Evolutionary conservation across 148 eudicot genomes (phyloP).

Genomic region (Rhododendron vialii): DNA sequence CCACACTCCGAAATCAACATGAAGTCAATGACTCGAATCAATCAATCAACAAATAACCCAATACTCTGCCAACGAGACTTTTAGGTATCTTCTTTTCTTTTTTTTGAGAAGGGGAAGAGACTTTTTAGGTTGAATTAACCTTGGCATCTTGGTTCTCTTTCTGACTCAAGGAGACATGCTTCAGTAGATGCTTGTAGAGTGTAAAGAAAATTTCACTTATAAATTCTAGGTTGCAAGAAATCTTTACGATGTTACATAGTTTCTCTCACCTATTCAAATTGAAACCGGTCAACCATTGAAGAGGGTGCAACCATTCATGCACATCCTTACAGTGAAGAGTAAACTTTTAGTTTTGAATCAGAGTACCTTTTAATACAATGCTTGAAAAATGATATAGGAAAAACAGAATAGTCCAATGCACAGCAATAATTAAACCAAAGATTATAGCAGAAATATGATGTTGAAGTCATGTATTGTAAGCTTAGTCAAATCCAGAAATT

Average conservation of each 20-base stretch:
- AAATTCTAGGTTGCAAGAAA: neutral
- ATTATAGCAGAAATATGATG: neutral
- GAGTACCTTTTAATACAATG: neutral
- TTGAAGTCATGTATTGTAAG: neutral
- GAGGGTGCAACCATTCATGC: neutral
- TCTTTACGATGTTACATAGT: neutral
- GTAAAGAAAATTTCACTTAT: neutral
- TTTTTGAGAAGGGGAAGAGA: no score
- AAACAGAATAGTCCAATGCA: neutral
- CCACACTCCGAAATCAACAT: neutral
- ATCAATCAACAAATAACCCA: neutral
- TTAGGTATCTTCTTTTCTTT: no score
- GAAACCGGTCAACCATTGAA: neutral
- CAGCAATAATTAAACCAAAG: neutral
- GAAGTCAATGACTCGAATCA: neutral
- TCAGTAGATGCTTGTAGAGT: neutral
- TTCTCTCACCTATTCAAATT: neutral
- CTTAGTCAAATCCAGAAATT: slow-evolving; percentile 5
- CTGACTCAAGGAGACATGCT: neutral
- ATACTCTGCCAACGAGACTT: neutral
- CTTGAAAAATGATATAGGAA: neutral
- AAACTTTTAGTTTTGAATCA: neutral
- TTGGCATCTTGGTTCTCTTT: neutral
- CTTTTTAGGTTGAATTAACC: no score
- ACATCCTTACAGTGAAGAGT: neutral